Percentiles rank a stretch among this genome's conserved stretches.
phyloP scores from a whole-genome alignment of 1,284 basidiomycete species.

The Marasmius sp. region DNA sequence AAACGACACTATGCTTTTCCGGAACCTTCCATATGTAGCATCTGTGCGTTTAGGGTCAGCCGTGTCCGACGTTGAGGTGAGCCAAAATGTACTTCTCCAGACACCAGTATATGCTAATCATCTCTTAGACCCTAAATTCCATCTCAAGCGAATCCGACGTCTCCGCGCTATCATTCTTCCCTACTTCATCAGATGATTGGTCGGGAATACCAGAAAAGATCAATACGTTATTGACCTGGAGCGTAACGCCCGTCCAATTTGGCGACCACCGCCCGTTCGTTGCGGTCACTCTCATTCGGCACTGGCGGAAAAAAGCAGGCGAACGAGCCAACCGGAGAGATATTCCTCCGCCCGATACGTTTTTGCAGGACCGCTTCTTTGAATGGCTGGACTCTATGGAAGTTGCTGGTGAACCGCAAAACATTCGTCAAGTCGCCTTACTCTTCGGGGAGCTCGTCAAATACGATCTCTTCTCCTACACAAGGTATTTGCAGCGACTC shows the following conservation, averaged over 20 bases:
- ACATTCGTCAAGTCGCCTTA: conserved; percentile 64
- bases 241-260: conserved; percentile 80
- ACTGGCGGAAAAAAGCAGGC: conserved; percentile 66
- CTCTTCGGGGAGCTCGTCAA: conserved; percentile 82
- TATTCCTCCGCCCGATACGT: conserved; percentile 51
- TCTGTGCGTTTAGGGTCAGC: conserved; percentile 59
- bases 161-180: conserved; percentile 62
- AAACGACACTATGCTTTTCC: conserved; percentile 79
- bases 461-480: conserved; percentile 78
- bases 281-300: conserved; percentile 72
- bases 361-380: conserved; percentile 74
- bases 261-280: conserved; percentile 85
- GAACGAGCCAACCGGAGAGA: conserved; percentile 62
- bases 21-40: conserved; percentile 58
- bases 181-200: conserved; percentile 40
- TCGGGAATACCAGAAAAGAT: conserved; percentile 67
- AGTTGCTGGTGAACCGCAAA: conserved; percentile 57
- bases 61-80: conserved; percentile 74
- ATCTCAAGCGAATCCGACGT: conserved; percentile 74
- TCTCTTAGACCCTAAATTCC: conserved; percentile 72
- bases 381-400: conserved; percentile 81
- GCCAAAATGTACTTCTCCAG: conserved; percentile 15
- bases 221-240: conserved; percentile 84
- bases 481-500: conserved; percentile 82
- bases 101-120: conserved; percentile 1